phyloP scores from a whole-genome alignment of 805 yeast species.

The Myxozyma kluyveri region DNA sequence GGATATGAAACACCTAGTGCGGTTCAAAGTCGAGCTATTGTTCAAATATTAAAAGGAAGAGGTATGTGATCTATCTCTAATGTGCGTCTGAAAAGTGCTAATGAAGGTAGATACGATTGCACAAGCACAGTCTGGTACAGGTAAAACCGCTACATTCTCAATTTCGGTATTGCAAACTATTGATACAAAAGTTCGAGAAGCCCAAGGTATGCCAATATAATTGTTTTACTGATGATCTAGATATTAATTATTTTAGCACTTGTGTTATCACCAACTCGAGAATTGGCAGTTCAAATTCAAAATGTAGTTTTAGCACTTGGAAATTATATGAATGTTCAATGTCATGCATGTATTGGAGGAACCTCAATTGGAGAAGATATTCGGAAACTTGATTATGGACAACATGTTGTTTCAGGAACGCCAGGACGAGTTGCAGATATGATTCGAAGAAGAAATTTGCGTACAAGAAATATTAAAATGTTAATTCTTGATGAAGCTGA shows the following conservation, averaged over 20 bases:
- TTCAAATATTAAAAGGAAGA: conserved; percentile 71
- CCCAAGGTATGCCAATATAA: conserved; percentile 22
- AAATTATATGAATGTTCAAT: conserved; percentile 80
- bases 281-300: conserved; percentile 93
- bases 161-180: conserved; percentile 51
- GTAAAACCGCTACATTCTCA: conserved; percentile 85
- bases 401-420: conserved; percentile 93
- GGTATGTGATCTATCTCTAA: conserved; percentile 2
- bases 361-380: conserved; percentile 85
- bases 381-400: conserved; percentile 77
- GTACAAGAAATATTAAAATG: conserved; percentile 83
- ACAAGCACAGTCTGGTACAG: conserved; percentile 88
- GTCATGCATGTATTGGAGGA: conserved; percentile 98
- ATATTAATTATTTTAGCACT: conserved; percentile 70
- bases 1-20: conserved; percentile 83
- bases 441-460: conserved; percentile 85
- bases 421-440: conserved; percentile 97
- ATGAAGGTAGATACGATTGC: conserved; percentile 56
- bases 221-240: neutral
- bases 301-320: conserved; percentile 89
- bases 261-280: conserved; percentile 95
- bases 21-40: conserved; percentile 76
- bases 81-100: neutral
- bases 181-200: conserved; percentile 30
- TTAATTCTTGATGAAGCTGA: conserved; percentile 97